Conservation (phyloP, 1,284 basidiomycete species). For the Moesziomyces aphidis region DNA sequence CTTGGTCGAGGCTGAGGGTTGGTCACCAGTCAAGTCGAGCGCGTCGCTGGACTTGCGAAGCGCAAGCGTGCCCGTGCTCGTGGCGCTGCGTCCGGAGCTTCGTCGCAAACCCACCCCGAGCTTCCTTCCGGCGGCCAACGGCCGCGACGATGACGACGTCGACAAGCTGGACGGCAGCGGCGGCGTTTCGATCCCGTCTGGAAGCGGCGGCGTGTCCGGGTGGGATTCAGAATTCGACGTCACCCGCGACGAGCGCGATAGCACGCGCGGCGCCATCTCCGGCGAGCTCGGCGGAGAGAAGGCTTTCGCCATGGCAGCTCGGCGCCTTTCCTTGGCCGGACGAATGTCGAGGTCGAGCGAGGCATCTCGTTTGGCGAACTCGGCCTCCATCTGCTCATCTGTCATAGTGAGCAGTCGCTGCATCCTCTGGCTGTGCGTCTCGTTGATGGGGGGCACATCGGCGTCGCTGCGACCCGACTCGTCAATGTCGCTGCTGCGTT, state of each 20-base stretch:
- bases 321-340: conserved; percentile 1
- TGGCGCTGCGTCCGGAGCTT: conserved; percentile 18
- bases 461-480: conserved; percentile 8
- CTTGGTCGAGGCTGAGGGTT: neutral
- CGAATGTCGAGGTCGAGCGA: conserved; percentile 28
- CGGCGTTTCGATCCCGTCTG: conserved; percentile 13
- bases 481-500: conserved; percentile 11
- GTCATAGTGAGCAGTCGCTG: conserved; percentile 9
- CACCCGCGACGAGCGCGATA: neutral
- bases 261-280: conserved; percentile 7
- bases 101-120: conserved; percentile 17
- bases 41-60: conserved; percentile 24
- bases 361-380: conserved; percentile 17
- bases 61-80: conserved; percentile 15
- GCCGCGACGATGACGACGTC: conserved; percentile 17
- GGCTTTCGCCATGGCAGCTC: conserved; percentile 1
- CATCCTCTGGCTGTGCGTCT: conserved; percentile 36
- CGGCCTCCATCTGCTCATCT: conserved; percentile 12
- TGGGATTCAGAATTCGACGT: conserved; percentile 7
- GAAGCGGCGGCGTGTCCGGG: neutral
- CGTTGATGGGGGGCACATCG: conserved; percentile 5
- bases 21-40: neutral
- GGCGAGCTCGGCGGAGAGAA: conserved; percentile 22
- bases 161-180: conserved; percentile 10
- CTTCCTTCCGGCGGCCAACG: conserved; percentile 23